Evolutionary conservation across 441 rosid genomes (phyloP).

Genomic region (Adansonia madagascariensis): DNA sequence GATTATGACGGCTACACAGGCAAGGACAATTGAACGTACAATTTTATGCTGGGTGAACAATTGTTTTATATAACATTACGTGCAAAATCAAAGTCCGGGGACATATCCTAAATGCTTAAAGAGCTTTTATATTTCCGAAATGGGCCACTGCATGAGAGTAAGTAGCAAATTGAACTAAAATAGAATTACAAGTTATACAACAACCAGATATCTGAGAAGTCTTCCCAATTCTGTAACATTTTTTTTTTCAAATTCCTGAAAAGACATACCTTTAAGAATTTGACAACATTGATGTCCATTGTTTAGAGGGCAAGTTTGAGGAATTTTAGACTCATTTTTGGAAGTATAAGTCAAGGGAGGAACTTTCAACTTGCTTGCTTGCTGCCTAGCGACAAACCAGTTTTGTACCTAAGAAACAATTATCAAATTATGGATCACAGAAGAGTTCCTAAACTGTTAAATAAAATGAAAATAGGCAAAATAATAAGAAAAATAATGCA

Average conservation of each 20-base stretch:
- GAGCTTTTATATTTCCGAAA: too few species aligned
- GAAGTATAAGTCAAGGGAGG: conserved; percentile 41
- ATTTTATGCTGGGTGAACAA: background rate
- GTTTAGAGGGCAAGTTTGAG: conserved; percentile 33
- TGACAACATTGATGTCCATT: conserved; percentile 38
- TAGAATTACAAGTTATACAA: background rate
- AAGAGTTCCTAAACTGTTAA: conserved; percentile 1
- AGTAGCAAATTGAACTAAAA: background rate
- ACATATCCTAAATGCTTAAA: background rate
- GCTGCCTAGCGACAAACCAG: conserved; percentile 52
- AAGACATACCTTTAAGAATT: conserved; percentile 40
- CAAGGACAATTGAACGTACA: background rate
- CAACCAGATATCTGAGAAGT: background rate
- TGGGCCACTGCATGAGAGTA: too few species aligned
- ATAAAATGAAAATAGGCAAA: background rate
- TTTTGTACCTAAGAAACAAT: conserved; percentile 49
- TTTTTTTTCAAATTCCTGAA: background rate
- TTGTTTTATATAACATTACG: background rate
- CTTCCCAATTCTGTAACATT: background rate
- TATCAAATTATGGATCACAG: background rate
- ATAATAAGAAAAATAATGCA: background rate
- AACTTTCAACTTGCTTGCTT: conserved; percentile 33
- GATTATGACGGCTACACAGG: background rate
- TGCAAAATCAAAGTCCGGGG: background rate
- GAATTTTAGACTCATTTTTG: conserved; percentile 35